A percentile compares a stretch with the other conserved stretches of the same genome.
These are phyloP conservation scores for Boletus rubropictus DNA, from an alignment of 768 basidiomycete genomes.

Conservation along the genomic window DNA sequence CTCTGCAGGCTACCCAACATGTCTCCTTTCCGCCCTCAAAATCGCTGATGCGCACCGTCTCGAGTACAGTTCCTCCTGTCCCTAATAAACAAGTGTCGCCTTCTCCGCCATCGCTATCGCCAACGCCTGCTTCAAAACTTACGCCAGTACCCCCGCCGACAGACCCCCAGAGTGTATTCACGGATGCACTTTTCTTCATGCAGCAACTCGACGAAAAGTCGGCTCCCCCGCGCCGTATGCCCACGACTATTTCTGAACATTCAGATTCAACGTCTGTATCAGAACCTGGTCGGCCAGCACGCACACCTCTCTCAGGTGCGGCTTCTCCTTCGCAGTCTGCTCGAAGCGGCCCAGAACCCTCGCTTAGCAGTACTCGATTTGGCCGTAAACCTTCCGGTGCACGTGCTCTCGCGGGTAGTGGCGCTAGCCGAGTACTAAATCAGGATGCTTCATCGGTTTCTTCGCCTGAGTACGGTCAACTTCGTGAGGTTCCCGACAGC, in stretches of 20 bases:
- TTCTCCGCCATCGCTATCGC: conserved; percentile 12
- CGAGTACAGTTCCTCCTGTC: conserved; percentile 23
- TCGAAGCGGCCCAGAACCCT: conserved; percentile 26
- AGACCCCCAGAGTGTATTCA: conserved; percentile 37
- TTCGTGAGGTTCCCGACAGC: conserved; percentile 24
- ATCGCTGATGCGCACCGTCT: conserved; percentile 9
- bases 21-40: conserved; percentile 9
- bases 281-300: conserved; percentile 22
- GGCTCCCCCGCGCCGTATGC: conserved; percentile 34
- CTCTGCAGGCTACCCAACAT: conserved; percentile 18
- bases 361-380: conserved; percentile 35
- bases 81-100: conserved; percentile 22
- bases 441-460: conserved; percentile 32
- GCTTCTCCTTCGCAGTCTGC: conserved; percentile 18
- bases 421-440: conserved; percentile 36
- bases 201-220: conserved; percentile 43
- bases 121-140: conserved; percentile 28
- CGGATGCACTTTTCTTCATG: conserved; percentile 67
- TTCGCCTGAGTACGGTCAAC: conserved; percentile 31
- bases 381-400: conserved; percentile 79
- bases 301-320: conserved; percentile 19
- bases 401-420: conserved; percentile 51
- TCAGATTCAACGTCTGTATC: conserved; percentile 32
- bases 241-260: conserved; percentile 42
- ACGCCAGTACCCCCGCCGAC: conserved; percentile 8